These are phyloP conservation scores for Aspergillus hancockii DNA, from an alignment of 495 filamentous ascomycete species.

Conservation along the genomic window DNA sequence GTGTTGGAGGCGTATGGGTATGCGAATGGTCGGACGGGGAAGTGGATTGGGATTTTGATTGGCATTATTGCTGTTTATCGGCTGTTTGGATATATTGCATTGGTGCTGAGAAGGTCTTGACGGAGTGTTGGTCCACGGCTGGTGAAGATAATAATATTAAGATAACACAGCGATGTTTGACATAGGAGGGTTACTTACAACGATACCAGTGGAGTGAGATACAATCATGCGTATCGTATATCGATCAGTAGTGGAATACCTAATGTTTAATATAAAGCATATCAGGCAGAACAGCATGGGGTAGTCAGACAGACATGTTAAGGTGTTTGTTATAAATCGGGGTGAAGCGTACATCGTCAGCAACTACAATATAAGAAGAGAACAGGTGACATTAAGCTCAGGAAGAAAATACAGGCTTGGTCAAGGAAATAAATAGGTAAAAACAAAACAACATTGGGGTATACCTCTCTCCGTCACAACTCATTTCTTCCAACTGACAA, in stretches of 20 bases:
- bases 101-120: conserved; percentile 33
- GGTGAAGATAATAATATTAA: no score
- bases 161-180: not conserved
- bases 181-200: no score
- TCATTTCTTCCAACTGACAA: conserved; percentile 25
- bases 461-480: conserved; percentile 26
- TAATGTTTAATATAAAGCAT: not conserved
- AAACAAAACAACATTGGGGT: conserved; percentile 20
- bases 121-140: not conserved
- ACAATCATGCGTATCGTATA: not conserved
- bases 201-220: not conserved
- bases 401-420: conserved; percentile 2
- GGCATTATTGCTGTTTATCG: conserved; percentile 73
- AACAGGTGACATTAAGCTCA: not conserved
- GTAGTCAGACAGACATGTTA: not conserved
- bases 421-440: conserved; percentile 10
- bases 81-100: conserved; percentile 56
- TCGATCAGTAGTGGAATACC: not conserved
- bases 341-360: conserved; percentile 1
- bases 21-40: conserved; percentile 58
- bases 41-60: conserved; percentile 75
- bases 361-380: conserved; percentile 8
- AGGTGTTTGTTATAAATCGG: not conserved
- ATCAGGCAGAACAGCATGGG: not conserved
- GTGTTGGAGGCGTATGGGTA: conserved; percentile 72